Base-by-base conservation (phyloP, 164 flowering plant genomes). In the Sextonia rubra region DNA sequence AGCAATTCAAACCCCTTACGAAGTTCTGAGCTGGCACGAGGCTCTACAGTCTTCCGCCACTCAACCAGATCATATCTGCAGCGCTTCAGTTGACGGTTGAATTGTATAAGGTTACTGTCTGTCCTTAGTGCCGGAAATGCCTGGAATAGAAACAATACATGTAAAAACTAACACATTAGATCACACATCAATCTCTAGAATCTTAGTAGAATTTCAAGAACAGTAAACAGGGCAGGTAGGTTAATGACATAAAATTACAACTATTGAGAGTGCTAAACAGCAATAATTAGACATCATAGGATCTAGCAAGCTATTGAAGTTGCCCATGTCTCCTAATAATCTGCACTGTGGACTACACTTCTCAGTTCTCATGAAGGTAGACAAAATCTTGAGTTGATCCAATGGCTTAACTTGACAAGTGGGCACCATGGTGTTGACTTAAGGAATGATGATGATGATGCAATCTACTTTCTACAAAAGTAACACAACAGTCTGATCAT, bases 61-160 rank as follows among this genome's bases (percentile, higher is more conserved):
- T 84, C 86, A 64, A 67, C 79, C 68, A 95, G 75, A 81, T 95
- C 94, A 76, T 91, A 95, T 12, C 79, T 91, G 69, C 92, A 88
- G 77, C 97, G 81, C 80, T 95, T 95, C 2, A 95, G 80, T 70
- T 93, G 98, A 64, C 99, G 96, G 85, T 95, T 95, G 83, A 95
- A 91, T 80, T 91, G 97, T 71, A 95, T 91, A 69, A 95, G 94
- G 76, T 79, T 76, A 74, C 86, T 91, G 78, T 95, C 99, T 0
- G 84, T 77, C 2, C 97, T 89, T 66, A 95, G 71, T 11, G 88
- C 81, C 22, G 97, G 94, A 67, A 95, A 89, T 76, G 97, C 95
- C 99, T 93, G 70, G 68, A 72, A 60, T 29, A 74, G 74, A 14
- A 61, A 6, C 24, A 32, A 4, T 23, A 30, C 17, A 25, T 22